A percentile compares a stretch with the other conserved stretches of the same genome.
phyloP scores from a whole-genome alignment of 495 filamentous ascomycete species.

The Aspergillus mulundensis region DNA sequence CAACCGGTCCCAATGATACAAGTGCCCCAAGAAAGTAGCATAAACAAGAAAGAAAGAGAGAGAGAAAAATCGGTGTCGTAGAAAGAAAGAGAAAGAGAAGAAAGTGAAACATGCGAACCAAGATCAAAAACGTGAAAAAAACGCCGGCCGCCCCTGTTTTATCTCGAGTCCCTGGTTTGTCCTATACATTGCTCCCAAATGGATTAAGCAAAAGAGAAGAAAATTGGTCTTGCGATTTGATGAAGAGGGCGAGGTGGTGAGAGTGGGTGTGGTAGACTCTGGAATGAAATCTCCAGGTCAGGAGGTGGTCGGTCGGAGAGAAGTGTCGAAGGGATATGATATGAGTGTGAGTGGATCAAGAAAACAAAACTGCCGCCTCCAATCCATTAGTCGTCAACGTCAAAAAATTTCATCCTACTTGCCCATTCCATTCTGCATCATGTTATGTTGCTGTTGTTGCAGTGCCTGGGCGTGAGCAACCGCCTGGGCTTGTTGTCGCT shows the following conservation, averaged over 20 bases:
- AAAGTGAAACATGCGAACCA: constrained; percentile 2
- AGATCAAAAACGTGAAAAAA: constrained; percentile 16
- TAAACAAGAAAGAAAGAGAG: constrained; percentile 7
- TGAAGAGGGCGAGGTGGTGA: constrained; percentile 5
- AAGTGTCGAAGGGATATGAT: constrained; percentile 5
- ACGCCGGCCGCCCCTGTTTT: constrained; percentile 24
- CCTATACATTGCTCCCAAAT: constrained; percentile 24
- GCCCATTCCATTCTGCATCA: constrained; percentile 47
- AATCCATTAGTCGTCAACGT: constrained; percentile 6
- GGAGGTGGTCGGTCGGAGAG: not conserved
- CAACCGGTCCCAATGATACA: constrained; percentile 21
- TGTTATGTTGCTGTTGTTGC: constrained; percentile 45
- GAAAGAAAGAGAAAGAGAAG: constrained; percentile 3
- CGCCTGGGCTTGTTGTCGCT: constrained; percentile 26
- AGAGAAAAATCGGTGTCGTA: not conserved
- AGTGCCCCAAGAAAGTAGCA: constrained; percentile 14
- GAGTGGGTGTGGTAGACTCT: not conserved
- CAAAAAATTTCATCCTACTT: constrained; percentile 18
- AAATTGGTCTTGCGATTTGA: constrained; percentile 9
- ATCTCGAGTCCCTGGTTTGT: constrained; percentile 12
- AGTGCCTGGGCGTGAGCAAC: constrained; percentile 33
- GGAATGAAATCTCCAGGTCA: not conserved
- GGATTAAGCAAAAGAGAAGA: constrained; percentile 13
- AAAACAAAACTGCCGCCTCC: constrained; percentile 8
- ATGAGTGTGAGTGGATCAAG: constrained; percentile 6